Evolutionary conservation across 1,139 yeast species (phyloP).

Genomic region (Candida sp.): DNA sequence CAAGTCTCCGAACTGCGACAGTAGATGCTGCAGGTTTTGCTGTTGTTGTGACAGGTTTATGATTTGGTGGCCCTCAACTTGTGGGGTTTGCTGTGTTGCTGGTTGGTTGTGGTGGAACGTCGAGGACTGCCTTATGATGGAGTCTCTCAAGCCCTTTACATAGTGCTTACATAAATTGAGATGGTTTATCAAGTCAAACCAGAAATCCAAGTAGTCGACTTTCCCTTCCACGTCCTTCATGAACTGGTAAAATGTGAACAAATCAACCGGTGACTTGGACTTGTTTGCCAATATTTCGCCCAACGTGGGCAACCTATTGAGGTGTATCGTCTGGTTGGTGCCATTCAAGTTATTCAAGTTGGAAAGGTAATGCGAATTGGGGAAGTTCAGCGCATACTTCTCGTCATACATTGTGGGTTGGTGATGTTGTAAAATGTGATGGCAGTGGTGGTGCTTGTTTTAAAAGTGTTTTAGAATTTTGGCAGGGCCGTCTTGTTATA

Average conservation of each 20-base stretch:
- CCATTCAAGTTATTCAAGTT: conserved; percentile 41
- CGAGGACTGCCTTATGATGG: conserved; percentile 37
- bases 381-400: conserved; percentile 41
- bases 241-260: conserved; percentile 88
- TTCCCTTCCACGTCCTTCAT: conserved; percentile 90
- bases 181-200: conserved; percentile 93
- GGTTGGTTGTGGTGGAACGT: conserved; percentile 9
- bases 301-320: conserved; percentile 77
- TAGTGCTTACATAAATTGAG: conserved; percentile 86
- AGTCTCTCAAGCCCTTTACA: conserved; percentile 75
- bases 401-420: conserved; percentile 21
- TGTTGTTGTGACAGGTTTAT: background rate
- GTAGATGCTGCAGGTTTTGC: background rate
- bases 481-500: no score
- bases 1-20: background rate
- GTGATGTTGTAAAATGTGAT: background rate
- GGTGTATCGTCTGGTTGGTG: conserved; percentile 35
- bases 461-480: background rate
- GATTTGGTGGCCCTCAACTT: conserved; percentile 3
- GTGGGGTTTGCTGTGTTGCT: conserved; percentile 2
- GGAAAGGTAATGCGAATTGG: conserved; percentile 44
- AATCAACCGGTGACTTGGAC: conserved; percentile 85
- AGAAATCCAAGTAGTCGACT: conserved; percentile 89
- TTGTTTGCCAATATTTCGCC: conserved; percentile 89
- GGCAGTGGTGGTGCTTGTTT: background rate